Evolutionary conservation across 1,139 yeast genomes (phyloP), one percentile per base, ranked within the genome.

Genomic region (Blastobotrys apis): DNA sequence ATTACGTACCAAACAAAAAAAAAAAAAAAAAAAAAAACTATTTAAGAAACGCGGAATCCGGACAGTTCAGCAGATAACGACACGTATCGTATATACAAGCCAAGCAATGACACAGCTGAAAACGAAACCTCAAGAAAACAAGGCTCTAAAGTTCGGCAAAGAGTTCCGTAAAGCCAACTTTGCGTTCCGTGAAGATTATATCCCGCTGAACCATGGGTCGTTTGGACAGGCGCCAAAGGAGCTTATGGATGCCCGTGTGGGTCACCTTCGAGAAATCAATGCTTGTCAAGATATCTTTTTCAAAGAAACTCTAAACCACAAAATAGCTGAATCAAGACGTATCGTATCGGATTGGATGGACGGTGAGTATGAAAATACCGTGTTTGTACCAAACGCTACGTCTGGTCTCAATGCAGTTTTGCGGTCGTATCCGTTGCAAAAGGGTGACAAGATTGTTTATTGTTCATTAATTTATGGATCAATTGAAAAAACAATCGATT

Each of bases 331-430:
- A 3, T 64, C 58, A 3, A 52, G 77, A 15, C 56, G 65, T 35
- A 44, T 49, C 4, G 57, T 74, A 3, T 72, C 73, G 0, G 54
- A 66, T 19, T 47, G 75, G 3, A 59, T 79, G 30, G 68, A 75
- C 38, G 68, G 74, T 44, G 76, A 74, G 43, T 41, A 47, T 12
- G 65, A 64, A 38, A 67, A 70, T 52, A 54, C 79, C 47, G 82
- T 76, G 0, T 59, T 80, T 30, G 74, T 74, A 1, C 63, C 68
- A 10, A 82, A 81, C 56, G 84, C 87, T 3, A 80, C 87, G 3
- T 64, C 74, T 4, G 86, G 81, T 1, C 71, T 78, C 39, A 81
- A 81, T 57, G 66, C 80, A 0, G 72, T 81, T 1, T 65, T 81
- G 45, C 65, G 86, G 50, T 75, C 81, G 32, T 68, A 65, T 39